phyloP scores from a whole-genome alignment of 1,284 basidiomycete species.

The Lentinula novae-zelandiae region DNA sequence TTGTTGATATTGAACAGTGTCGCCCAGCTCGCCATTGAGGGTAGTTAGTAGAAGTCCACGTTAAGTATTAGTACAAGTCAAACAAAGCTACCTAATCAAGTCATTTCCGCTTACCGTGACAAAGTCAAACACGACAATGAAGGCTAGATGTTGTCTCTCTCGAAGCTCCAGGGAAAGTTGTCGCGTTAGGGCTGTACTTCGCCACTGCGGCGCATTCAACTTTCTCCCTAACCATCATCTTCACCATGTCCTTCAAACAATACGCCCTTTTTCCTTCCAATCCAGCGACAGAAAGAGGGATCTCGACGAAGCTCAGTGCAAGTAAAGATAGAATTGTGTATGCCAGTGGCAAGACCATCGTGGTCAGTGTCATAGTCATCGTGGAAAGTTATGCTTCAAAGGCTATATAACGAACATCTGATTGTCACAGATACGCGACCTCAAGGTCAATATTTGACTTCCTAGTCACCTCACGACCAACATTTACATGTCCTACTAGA shows the following conservation, averaged over 20 bases:
- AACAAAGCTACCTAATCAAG: no score
- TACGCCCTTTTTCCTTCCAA: conserved; percentile 67
- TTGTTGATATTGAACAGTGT: no score
- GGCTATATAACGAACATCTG: neutral
- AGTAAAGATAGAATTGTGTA: conserved; percentile 87
- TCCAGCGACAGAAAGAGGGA: conserved; percentile 70
- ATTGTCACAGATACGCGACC: conserved; percentile 40
- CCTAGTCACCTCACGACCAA: neutral
- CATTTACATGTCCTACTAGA: conserved; percentile 33
- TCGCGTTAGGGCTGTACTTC: no score
- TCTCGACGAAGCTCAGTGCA: conserved; percentile 79
- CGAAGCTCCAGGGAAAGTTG: no score
- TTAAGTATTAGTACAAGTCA: no score
- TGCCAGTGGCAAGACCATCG: conserved; percentile 80
- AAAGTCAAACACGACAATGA: no score
- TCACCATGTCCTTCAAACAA: conserved; percentile 55
- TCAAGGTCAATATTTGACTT: conserved; percentile 34
- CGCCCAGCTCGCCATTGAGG: no score
- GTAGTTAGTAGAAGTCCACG: no score
- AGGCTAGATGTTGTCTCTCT: no score
- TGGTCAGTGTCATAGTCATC: conserved; percentile 50
- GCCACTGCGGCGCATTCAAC: neutral
- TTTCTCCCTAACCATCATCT: neutral
- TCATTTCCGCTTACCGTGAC: no score
- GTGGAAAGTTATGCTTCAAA: neutral